Percentiles rank a stretch among this genome's conserved stretches.
Evolutionary conservation across 306 rosid genomes (phyloP).

Genomic region (Malus fusca): DNA sequence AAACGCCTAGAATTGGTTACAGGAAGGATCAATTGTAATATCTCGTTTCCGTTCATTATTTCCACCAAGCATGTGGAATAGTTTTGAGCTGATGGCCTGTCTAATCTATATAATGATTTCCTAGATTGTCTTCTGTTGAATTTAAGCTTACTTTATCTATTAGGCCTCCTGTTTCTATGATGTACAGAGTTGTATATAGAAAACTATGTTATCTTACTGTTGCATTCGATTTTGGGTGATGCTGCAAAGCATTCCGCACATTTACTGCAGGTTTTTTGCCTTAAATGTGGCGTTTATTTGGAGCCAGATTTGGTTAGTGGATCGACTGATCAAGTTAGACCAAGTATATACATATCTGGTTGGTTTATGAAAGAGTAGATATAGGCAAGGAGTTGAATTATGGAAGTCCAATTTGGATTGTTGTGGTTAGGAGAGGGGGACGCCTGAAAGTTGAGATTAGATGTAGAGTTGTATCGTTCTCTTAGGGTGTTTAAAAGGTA

Average conservation of each 20-base stretch:
- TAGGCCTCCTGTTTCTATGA: not conserved
- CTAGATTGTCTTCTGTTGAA: not conserved
- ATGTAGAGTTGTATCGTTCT: not conserved
- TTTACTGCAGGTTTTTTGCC: not conserved
- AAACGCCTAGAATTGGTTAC: slow-evolving; percentile 5
- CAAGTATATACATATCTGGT: not conserved
- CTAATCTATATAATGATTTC: not conserved
- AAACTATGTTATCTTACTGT: not conserved
- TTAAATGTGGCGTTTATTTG: slow-evolving; percentile 8
- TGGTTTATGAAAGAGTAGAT: not conserved
- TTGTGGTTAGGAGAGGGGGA: not conserved
- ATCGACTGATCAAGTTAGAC: slow-evolving; percentile 1
- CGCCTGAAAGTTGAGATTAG: not conserved
- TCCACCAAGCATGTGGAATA: not conserved
- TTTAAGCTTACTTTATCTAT: not conserved
- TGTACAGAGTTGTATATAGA: not conserved
- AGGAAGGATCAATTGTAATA: slow-evolving; percentile 7
- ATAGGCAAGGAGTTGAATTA: not conserved
- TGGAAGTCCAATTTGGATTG: not conserved
- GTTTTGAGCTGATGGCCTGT: not conserved
- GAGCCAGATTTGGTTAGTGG: slow-evolving; percentile 8
- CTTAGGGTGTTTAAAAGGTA: not conserved
- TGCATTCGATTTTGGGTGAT: not conserved
- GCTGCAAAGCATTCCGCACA: not conserved
- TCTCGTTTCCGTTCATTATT: not conserved